Base-by-base conservation (phyloP, 306 rosid species). In the Alnus glutinosa region DNA sequence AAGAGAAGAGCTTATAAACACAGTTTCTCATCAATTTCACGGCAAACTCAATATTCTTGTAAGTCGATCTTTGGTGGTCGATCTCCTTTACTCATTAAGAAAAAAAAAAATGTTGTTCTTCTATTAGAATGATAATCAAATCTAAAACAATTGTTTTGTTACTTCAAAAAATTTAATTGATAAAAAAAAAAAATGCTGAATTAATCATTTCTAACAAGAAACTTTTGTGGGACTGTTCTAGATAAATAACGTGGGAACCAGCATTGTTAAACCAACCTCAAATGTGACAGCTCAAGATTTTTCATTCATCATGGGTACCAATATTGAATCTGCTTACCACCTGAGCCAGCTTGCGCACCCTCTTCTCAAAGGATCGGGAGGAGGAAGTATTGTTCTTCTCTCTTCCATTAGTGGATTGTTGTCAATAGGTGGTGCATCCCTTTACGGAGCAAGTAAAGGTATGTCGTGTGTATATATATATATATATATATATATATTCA, bases 211-310 rank as follows among this genome's bases (percentile, higher is more conserved):
- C n/a, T 39, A 39, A 1, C 7, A 67, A 12, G 11, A 1, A 16
- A 3, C 6, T 11, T 67, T 37, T 15, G 12, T 34, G 46, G 70
- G 46, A 3, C 2, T 9, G 18, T 6, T 50, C 37, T 7, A 87
- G 92, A 69, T 89, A 78, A 89, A 89, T 76, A 89, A 89, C 14
- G 89, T 80, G 0, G 88, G 80, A 49, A 78, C 48, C 32, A 1
- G 0, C 1, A 7, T 5, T 3, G 0, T 3, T 0, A 89, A 78
- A 73, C 23, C 78, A 34, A 52, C 79, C 14, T 4, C 11, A 23
- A 85, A 87, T 13, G 48, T 47, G 49, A 83, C 82, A 9, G 77
- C 71, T 7, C 81, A 87, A 30, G 89, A 71, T 49, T 54, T 74
- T 19, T 55, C 77, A 18, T 32, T 39, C n/a, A 5, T 57, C 4